Conservation (phyloP, 1,284 basidiomycete genomes). For the Malassezia nana region DNA sequence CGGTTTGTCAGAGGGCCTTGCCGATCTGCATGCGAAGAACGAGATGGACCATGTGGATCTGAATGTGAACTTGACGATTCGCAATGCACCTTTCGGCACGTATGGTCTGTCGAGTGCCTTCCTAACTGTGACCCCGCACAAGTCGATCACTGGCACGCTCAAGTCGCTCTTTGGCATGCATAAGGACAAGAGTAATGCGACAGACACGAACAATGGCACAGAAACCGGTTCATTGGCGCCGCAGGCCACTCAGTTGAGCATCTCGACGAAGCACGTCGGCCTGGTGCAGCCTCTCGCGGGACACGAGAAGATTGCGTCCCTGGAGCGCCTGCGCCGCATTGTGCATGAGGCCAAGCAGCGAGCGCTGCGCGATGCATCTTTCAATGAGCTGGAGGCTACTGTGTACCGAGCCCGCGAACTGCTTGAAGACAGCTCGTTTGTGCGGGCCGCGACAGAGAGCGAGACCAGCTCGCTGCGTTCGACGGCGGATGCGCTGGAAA, state of each 20-base stretch:
- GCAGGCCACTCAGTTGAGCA: constrained; percentile 14
- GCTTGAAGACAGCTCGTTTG: constrained; percentile 58
- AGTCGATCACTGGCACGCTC: constrained; percentile 34
- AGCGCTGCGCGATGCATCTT: constrained; percentile 71
- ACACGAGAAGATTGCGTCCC: constrained; percentile 29
- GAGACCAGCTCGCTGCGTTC: constrained; percentile 63
- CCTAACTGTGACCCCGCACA: constrained; percentile 37
- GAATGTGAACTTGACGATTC: constrained; percentile 34
- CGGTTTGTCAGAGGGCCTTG: constrained; percentile 31
- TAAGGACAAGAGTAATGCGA: constrained; percentile 19
- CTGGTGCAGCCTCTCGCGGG: constrained; percentile 26
- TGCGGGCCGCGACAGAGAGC: constrained; percentile 63
- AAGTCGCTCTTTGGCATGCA: constrained; percentile 36
- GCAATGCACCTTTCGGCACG: constrained; percentile 32
- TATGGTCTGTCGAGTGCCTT: constrained; percentile 29
- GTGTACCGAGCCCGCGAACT: constrained; percentile 80
- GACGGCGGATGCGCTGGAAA: constrained; percentile 61
- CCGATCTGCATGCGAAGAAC: constrained; percentile 26
- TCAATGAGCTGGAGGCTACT: constrained; percentile 83
- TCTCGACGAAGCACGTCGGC: constrained; percentile 24
- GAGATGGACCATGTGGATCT: constrained; percentile 38
- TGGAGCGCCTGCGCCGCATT: constrained; percentile 50
- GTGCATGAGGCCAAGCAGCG: constrained; percentile 69
- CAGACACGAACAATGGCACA: constrained; percentile 18
- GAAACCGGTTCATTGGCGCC: constrained; percentile 3